Evolutionary conservation across 805 yeast genomes (phyloP), one percentile per base, ranked within the genome.

Genomic region (Wickerhamomyces kurtzmanii): DNA sequence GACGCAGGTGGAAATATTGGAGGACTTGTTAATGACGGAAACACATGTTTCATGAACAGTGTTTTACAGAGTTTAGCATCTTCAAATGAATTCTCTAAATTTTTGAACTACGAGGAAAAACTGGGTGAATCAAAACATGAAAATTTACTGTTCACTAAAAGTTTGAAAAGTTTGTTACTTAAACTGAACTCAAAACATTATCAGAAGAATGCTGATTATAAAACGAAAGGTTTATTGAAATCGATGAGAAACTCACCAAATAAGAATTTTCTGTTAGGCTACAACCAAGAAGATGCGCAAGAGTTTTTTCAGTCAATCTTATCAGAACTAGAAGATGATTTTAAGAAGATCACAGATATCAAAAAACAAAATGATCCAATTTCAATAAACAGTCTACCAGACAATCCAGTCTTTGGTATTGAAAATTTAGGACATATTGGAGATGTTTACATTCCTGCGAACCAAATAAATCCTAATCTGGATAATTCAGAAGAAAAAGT

Each of bases 201-300:
- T 12, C 53, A 56, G 18, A 55, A 61, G 11, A 57, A 59, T 33
- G 67, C 75, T 2, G 78, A 71, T 34, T 80, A 73, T 39, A 74
- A 68, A 39, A 76, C 91, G 0, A 68, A 62, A 31, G 62, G 63
- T 11, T 52, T 82, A 24, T 50, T 81, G 29, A 75, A 69, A 43
- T 68, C 71, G 5, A 78, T 82, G 84, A 68, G 80, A 5, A 78
- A 79, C 44, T 81, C 84, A 0, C 87, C 91, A 10, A 77, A 75
- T 40, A 80, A 75, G 45, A 78, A 77, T 47, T 68, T 85, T 34
- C 74, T 86, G 41, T 54, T 74, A 31, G 91, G 96, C 2, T 84
- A 84, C 47, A 85, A 83, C 45, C 97, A 87, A 55, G 96, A 87
- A 51, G 97, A 87, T 57, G 96, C 96, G 0, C 96, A 87, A 53